phyloP scores from a whole-genome alignment of 2,329 filamentous ascomycete species.

The Xylaria digitata region DNA sequence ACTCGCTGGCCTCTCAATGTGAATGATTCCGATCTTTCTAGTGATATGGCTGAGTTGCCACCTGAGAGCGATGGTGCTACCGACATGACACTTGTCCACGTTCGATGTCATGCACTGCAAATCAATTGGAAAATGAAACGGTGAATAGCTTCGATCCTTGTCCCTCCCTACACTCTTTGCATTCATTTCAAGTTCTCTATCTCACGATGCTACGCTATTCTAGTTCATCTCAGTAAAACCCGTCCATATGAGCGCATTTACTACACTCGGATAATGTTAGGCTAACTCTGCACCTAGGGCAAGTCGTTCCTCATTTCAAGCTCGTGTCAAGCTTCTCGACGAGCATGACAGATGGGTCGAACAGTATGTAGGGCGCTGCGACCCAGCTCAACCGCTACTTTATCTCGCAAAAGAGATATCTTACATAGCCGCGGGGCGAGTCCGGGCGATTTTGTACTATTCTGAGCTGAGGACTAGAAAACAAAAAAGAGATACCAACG shows the following conservation, averaged over 20 bases:
- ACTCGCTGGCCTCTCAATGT: slow-evolving; percentile 62
- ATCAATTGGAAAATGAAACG: slow-evolving; percentile 29
- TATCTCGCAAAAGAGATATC: slow-evolving; percentile 28
- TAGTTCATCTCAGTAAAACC: not conserved
- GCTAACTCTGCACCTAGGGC: slow-evolving; percentile 30
- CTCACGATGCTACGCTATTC: not conserved
- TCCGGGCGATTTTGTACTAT: slow-evolving; percentile 29
- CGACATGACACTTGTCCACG: slow-evolving; percentile 55
- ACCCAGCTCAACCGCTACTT: slow-evolving; percentile 28
- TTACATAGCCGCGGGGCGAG: slow-evolving; percentile 30
- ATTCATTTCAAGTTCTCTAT: not conserved
- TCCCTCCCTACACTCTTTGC: not conserved
- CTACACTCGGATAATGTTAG: not conserved
- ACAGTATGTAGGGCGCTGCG: slow-evolving; percentile 31
- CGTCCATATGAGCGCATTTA: not conserved
- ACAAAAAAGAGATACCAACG: slow-evolving; percentile 17
- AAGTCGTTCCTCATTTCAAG: slow-evolving; percentile 25
- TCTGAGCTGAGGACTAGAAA: slow-evolving; percentile 31
- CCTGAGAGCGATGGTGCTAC: slow-evolving; percentile 53
- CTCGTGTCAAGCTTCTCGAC: slow-evolving; percentile 28
- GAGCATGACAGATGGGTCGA: slow-evolving; percentile 36
- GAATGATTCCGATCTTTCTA: slow-evolving; percentile 62
- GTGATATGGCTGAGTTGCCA: slow-evolving; percentile 52
- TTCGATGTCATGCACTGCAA: slow-evolving; percentile 56
- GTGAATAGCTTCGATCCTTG: slow-evolving; percentile 18